phyloP scores from a whole-genome alignment of 371 early-diverging fungal genomes.

The Syncephalastrum sp. region DNA sequence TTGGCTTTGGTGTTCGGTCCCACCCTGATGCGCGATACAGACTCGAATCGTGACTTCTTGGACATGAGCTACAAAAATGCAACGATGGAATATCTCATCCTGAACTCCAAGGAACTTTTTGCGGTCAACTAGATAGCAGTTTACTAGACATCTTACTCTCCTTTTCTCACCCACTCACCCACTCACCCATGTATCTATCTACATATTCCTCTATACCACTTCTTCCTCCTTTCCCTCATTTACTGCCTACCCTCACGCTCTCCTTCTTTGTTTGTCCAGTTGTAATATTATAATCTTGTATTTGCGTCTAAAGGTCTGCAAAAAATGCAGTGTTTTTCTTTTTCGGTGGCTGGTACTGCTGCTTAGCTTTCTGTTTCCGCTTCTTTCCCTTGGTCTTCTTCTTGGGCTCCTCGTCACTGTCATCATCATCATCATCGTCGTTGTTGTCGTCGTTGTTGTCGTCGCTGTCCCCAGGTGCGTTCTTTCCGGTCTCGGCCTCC shows the following conservation, averaged over 20 bases:
- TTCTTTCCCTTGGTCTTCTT: constrained; percentile 11
- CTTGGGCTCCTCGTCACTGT: constrained; percentile 13
- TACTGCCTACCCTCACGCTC: neutral
- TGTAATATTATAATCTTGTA: no score
- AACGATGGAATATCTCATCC: constrained; percentile 62
- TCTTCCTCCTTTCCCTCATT: neutral
- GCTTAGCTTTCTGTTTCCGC: constrained; percentile 10
- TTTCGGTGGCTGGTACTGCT: constrained; percentile 2
- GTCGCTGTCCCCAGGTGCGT: constrained; percentile 14
- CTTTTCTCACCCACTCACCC: neutral
- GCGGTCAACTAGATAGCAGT: no score
- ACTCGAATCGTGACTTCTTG: constrained; percentile 67
- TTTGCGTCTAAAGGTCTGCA: constrained; percentile 11
- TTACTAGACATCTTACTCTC: no score
- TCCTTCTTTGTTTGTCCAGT: no score
- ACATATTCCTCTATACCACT: constrained; percentile 1
- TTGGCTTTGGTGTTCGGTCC: constrained; percentile 94
- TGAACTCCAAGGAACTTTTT: constrained; percentile 32
- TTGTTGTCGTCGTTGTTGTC: constrained; percentile 14
- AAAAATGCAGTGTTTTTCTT: constrained; percentile 14
- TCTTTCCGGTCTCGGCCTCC: constrained; percentile 10
- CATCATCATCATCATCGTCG: constrained; percentile 21
- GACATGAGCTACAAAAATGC: constrained; percentile 81
- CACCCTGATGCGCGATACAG: constrained; percentile 72
- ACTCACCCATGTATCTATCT: constrained; percentile 1